These are phyloP conservation scores for Rhizopogon sp. DNA, from an alignment of 768 basidiomycete genomes.

Conservation along the genomic window DNA sequence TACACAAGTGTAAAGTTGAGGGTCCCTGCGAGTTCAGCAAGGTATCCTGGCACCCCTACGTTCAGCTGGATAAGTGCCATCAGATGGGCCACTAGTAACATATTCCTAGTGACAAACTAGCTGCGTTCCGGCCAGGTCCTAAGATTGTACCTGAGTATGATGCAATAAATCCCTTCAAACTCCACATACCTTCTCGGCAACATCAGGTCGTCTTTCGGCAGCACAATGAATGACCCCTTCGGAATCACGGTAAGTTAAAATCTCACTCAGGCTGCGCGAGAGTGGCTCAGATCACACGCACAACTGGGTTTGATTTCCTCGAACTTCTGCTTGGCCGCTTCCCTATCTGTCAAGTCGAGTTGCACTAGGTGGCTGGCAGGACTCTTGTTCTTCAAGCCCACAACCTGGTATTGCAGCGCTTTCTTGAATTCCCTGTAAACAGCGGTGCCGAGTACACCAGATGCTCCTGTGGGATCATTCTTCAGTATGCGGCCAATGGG, in stretches of 20 bases:
- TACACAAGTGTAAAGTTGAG: constrained; percentile 74
- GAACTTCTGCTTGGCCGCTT: constrained; percentile 52
- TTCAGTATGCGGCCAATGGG: not conserved
- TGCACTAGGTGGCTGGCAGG: constrained; percentile 44
- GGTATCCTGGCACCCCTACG: constrained; percentile 9
- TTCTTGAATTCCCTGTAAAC: constrained; percentile 62
- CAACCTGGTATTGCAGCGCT: constrained; percentile 35
- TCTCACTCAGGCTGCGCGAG: not conserved
- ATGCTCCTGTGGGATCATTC: constrained; percentile 58
- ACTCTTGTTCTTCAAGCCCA: constrained; percentile 73
- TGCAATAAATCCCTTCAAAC: not conserved
- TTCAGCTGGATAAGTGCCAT: not conserved
- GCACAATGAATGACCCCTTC: constrained; percentile 92
- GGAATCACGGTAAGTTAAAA: constrained; percentile 4
- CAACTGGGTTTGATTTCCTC: constrained; percentile 60
- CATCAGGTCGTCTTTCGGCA: constrained; percentile 89
- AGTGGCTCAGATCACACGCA: constrained; percentile 33
- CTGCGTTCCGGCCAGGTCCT: constrained; percentile 68
- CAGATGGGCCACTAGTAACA: not conserved
- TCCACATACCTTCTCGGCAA: constrained; percentile 77
- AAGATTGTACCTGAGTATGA: constrained; percentile 2
- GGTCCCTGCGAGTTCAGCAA: constrained; percentile 61
- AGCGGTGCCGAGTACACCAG: constrained; percentile 84
- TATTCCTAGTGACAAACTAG: constrained; percentile 38
- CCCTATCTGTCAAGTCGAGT: constrained; percentile 64